phyloP scores from a whole-genome alignment of 192 early-diverging fungal genomes.

The Lunasporangiospora selenospora region DNA sequence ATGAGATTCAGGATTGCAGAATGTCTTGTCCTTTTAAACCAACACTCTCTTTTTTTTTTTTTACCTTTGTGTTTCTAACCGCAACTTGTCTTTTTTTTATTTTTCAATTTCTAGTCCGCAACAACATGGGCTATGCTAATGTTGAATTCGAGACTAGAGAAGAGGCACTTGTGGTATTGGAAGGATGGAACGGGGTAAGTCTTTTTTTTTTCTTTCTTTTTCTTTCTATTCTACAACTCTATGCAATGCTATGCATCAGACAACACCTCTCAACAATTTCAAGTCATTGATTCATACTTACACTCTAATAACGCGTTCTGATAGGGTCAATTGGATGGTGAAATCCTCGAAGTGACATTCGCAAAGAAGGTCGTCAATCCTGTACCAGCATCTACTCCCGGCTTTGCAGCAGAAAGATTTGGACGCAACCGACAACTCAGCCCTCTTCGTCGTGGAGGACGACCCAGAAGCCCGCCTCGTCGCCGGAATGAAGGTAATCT shows the following conservation, averaged over 20 bases:
- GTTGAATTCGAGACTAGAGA: constrained; percentile 38
- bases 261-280: not conserved
- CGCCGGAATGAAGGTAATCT: constrained; percentile 31
- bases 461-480: constrained; percentile 16
- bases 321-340: constrained; percentile 36
- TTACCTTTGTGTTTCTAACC: not conserved
- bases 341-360: constrained; percentile 23
- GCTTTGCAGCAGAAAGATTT: constrained; percentile 1
- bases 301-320: not conserved
- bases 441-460: constrained; percentile 25
- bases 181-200: constrained; percentile 33
- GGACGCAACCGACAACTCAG: constrained; percentile 13
- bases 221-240: not conserved
- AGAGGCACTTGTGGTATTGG: constrained; percentile 27
- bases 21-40: not conserved
- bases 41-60: not conserved
- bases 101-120: constrained; percentile 11
- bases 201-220: not conserved
- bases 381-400: not conserved
- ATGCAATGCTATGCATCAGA: not conserved
- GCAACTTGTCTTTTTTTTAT: not conserved
- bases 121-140: constrained; percentile 43
- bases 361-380: constrained; percentile 22
- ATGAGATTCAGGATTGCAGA: no score
- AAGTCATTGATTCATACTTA: not conserved